Conservation (phyloP, 257 asterid species). For the Solanum habrochaites region DNA sequence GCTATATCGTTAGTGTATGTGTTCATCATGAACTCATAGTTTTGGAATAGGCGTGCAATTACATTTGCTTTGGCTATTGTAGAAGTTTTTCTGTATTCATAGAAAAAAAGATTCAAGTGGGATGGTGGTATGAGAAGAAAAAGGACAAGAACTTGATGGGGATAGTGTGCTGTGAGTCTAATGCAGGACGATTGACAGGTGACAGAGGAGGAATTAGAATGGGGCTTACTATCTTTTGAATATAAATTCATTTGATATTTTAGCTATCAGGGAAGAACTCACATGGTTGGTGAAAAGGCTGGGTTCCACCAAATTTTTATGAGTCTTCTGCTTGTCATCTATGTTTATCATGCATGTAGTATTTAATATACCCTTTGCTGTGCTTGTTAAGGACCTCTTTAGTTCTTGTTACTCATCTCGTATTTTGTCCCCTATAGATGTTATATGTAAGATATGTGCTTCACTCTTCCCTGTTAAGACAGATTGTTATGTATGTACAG, state of each 20-base stretch:
- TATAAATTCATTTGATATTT: background rate
- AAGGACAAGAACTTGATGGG: background rate
- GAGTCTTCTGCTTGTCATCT: background rate
- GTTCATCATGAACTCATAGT: background rate
- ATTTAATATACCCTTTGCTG: background rate
- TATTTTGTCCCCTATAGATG: background rate
- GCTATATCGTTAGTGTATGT: background rate
- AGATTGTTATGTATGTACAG: conserved; percentile 24
- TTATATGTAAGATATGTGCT: background rate
- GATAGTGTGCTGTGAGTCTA: background rate
- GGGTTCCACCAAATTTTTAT: background rate
- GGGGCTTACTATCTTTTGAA: background rate
- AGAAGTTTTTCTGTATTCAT: background rate
- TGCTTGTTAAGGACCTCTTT: background rate
- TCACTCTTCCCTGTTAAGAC: background rate
- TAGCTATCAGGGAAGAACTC: background rate
- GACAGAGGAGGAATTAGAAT: background rate
- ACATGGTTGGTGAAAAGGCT: background rate
- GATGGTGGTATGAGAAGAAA: background rate
- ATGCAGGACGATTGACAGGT: background rate
- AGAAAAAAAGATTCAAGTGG: background rate
- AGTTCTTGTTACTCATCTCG: background rate
- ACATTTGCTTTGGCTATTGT: background rate
- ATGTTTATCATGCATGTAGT: background rate
- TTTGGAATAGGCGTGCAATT: background rate